Base-by-base conservation (phyloP, 352 stramenopile genomes). In the Globisporangium carolinianum region DNA sequence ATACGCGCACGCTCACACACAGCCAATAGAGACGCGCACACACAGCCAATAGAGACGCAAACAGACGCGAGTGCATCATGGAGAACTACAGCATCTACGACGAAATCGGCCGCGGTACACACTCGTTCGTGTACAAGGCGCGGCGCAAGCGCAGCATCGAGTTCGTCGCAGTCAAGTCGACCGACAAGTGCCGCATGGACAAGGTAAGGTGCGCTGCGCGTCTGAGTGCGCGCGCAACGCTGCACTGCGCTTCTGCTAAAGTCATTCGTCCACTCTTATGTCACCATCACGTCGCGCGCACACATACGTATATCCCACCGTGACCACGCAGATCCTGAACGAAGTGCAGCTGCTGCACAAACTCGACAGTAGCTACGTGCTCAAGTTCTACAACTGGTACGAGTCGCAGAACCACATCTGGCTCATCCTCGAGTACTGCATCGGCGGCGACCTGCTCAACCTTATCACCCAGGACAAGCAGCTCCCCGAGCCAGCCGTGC, bases 41-140 rank as follows among this genome's bases (percentile, higher is more conserved):
- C 24, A 3, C 24, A 32, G 24, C 24, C 24, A 32, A 32, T 32
- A 32, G 24, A 6, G 9, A 32, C 45, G 45, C 12, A 48, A 6
- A 48, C 12, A 14, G 2, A 48, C 14, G 17, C 45, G 3, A 24
- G 45, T 24, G 6, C 45, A 48, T 32, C 24, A 97, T 97, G 90
- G 89, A 98, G 64, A 96, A 97, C 68, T 98, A 97, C 79, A 95
- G 92, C 70, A 97, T 98, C 57, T 97, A 97, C 64, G 86, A 97
- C 66, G 89, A 97, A 71, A 92, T 98, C 63, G 90, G 90, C 8
- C 82, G 81, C 53, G 91, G 91, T n/a, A 81, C 82, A 54, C 76
- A 94, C 72, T 97, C 87, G 51, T 91, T 95, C 60, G 88, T 97
- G 65, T 97, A 97, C 81, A 97, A 97, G 69, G 89, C 88, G 41